Evolutionary conservation across 345 rosid species (phyloP).

Genomic region (Salix exigua): DNA sequence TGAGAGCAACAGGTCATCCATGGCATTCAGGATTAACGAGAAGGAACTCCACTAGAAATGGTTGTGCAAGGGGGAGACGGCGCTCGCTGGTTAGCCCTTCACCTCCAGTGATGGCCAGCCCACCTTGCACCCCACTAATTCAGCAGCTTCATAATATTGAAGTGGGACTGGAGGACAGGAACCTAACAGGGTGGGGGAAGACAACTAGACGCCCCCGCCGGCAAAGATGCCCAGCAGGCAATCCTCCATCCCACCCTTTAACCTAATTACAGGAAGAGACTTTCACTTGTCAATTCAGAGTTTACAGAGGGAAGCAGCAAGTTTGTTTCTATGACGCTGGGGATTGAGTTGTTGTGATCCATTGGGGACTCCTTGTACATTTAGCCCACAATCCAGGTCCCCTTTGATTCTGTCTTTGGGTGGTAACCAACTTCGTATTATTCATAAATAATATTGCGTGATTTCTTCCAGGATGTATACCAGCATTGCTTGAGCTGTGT

Average conservation of each 20-base stretch:
- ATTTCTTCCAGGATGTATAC: constrained; percentile 32
- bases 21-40: constrained; percentile 69
- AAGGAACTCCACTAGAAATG: constrained; percentile 68
- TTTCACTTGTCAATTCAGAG: constrained; percentile 14
- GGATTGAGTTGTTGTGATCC: constrained; percentile 16
- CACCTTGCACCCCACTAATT: constrained; percentile 42
- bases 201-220: constrained; percentile 85
- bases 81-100: constrained; percentile 35
- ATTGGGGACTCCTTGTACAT: constrained; percentile 45
- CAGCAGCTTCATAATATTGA: constrained; percentile 54
- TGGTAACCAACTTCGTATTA: constrained; percentile 36
- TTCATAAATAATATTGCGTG: constrained; percentile 47
- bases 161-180: constrained; percentile 70
- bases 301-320: constrained; percentile 5
- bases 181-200: constrained; percentile 89
- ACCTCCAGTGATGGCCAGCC: constrained; percentile 30
- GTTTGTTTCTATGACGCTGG: constrained; percentile 2
- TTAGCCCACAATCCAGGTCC: constrained; percentile 41
- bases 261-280: constrained; percentile 32
- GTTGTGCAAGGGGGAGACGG: constrained; percentile 68
- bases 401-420: constrained; percentile 34
- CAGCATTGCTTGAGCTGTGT: constrained; percentile 10
- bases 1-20: constrained; percentile 68
- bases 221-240: constrained; percentile 84
- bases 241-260: constrained; percentile 51